Base-by-base conservation (phyloP, 148 eudicot genomes). In the Cornus kousa region DNA sequence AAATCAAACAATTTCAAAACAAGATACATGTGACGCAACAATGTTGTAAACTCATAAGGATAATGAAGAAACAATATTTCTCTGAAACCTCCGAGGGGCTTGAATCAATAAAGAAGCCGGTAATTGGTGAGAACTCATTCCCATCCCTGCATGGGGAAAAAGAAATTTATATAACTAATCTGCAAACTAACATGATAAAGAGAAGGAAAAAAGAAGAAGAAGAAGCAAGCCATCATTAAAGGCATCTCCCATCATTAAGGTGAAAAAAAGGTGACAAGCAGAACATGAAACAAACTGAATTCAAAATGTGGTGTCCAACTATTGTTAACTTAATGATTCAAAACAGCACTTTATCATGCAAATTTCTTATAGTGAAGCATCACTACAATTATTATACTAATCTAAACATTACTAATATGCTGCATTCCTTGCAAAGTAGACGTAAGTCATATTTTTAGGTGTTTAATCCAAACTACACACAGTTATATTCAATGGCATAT, bases 91-190 rank as follows among this genome's bases (percentile, higher is more conserved):
- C 87, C 48, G 99, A 89, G 32, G 97, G 90, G 71, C 80, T 76
- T 4, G 92, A 79, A 67, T 88, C 85, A 55, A 96, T 70, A 73
- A 93, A 96, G 88, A 93, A 96, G 71, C 98, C 98, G 73, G 87
- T 77, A 28, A 92, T 79, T n/a, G 98, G 92, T 66, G 99, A 96
- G 81, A 92, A 96, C 77, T 92, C 98, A 79, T 72, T 88, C 75
- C 95, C 92, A 74, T 87, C 94, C 83, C 99, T 96, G 91, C 89
- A 93, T 8, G 7, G 60, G 78, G 68, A 70, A 81, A 12, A 62
- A 62, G 19, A 24, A 53, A 53, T 53, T 16, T 16, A 53, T 53
- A 53, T 53, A 53, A 53, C 19, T 12, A 2, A 53, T 12, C 19
- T 12, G 59, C 14, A 53, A 48, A 11, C 0, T 43, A 43, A 6